phyloP scores from a whole-genome alignment of 73 alveolate genomes.

The Symbiodinium natans region DNA sequence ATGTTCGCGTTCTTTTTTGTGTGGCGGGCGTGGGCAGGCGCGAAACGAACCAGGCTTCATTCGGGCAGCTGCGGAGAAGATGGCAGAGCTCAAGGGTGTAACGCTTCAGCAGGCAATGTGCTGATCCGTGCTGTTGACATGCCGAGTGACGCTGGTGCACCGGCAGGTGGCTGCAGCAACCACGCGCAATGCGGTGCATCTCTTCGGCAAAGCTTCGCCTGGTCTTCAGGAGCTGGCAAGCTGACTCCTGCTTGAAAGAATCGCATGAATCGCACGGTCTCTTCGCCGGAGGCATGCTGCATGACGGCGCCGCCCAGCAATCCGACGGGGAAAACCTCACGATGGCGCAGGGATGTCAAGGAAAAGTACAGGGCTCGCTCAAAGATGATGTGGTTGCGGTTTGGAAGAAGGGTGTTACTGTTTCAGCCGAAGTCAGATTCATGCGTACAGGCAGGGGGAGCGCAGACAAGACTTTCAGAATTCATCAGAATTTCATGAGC shows the following conservation, averaged over 20 bases:
- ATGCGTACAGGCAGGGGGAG: no score
- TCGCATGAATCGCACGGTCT: neutral
- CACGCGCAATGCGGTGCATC: slow-evolving; percentile 24
- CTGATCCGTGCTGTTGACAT: neutral
- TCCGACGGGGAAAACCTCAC: neutral
- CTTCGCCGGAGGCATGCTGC: neutral
- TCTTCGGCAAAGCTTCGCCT: slow-evolving; percentile 20
- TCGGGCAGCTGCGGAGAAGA: slow-evolving; percentile 30
- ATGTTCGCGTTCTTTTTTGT: no score
- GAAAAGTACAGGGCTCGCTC: neutral
- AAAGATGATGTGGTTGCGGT: no score
- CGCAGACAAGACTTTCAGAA: no score
- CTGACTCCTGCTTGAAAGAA: neutral
- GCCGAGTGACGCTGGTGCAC: neutral
- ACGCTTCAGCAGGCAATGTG: neutral
- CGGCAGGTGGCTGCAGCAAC: neutral
- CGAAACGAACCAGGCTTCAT: slow-evolving; percentile 35
- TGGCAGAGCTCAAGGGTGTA: slow-evolving; percentile 22
- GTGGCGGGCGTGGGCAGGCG: slow-evolving; percentile 22
- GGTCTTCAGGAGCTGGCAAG: neutral
- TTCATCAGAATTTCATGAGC: no score
- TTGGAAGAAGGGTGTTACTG: no score
- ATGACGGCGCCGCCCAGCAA: neutral
- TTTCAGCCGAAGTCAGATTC: no score
- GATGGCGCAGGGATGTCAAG: neutral